Conservation (phyloP, 2,329 filamentous ascomycete species). For the Pseudocercospora fuligena region DNA sequence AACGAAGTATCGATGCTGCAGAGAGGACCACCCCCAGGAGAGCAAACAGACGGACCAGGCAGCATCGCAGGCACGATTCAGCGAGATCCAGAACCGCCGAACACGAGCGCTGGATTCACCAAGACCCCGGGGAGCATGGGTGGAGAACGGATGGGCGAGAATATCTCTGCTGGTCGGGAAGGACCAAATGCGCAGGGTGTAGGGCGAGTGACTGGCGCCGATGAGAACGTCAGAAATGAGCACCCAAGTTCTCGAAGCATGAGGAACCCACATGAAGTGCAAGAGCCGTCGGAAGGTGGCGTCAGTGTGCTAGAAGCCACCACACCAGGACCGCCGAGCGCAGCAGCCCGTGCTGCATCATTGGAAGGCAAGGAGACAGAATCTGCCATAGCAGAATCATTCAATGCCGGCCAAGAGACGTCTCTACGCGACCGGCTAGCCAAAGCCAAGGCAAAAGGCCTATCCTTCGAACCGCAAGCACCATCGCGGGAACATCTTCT, state of each 20-base stretch:
- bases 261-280: not conserved
- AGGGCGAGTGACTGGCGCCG: constrained; percentile 13
- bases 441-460: constrained; percentile 12
- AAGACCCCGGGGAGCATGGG: constrained; percentile 23
- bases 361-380: not conserved
- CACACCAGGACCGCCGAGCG: not conserved
- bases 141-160: constrained; percentile 32
- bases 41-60: constrained; percentile 16
- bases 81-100: constrained; percentile 20
- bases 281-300: not conserved
- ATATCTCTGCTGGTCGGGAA: constrained; percentile 30
- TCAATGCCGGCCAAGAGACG: constrained; percentile 4
- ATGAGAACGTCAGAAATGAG: constrained; percentile 22
- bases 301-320: not conserved
- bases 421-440: constrained; percentile 8
- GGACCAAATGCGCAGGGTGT: constrained; percentile 32
- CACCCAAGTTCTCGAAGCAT: constrained; percentile 7
- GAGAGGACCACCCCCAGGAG: constrained; percentile 30
- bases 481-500: constrained; percentile 22
- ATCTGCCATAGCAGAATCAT: not conserved
- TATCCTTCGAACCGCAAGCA: constrained; percentile 14
- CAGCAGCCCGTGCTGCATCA: not conserved
- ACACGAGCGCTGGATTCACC: constrained; percentile 24
- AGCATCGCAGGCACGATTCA: constrained; percentile 25
- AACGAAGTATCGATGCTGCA: constrained; percentile 35